Evolutionary conservation across 2,329 filamentous ascomycete species (phyloP), one percentile per base, ranked within the genome.

Genomic region (Cladobotryum mycophilum): DNA sequence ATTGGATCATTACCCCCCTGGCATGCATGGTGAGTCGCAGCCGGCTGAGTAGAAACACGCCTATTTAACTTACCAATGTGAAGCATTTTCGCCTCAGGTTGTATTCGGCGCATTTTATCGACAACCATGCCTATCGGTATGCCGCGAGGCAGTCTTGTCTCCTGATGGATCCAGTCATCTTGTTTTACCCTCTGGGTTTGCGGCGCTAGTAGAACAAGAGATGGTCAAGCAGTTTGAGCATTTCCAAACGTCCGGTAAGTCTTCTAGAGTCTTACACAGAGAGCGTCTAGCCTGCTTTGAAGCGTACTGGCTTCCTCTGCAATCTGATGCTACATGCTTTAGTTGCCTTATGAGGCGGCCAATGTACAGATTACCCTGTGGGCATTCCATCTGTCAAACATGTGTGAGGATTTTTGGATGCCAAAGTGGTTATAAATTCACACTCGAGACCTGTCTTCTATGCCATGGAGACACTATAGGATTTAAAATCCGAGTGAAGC

Each of bases 1-100:
- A 7, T 41, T 57, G 17, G 54, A 57, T 43, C 52, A 57, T 51
- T 57, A 56, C 33, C 41, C 49, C n/a, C 55, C 49, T 25, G 45
- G 45, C 3, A 57, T 57, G 55, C 55, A 57, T 47, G 34, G 55
- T 57, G 51, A 41, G 55, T 41, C 9, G 18, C 40, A 15, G 25
- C 3, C 6, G 14, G 41, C 12, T 35, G 18, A 35, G 9, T 9
- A 20, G 18, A 25, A 37, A 9, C 30, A 15, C 13, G 36, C 15
- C 22, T 18, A 5, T 15, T 14, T 44, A 35, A 49, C 34, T 20
- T 25, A 25, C 7, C 41, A 42, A 18, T 17, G 22, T 18, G 8
- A 15, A 48, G 46, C 12, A 5, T 48, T 49, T 20, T 30, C 33
- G 9, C 40, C 41, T 34, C 14, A 30, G 15, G 47, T 30, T 22